A percentile compares a stretch with the other conserved stretches of the same genome.
phyloP scores from a whole-genome alignment of 73 alveolate genomes.

The Paramecium bursaria region DNA sequence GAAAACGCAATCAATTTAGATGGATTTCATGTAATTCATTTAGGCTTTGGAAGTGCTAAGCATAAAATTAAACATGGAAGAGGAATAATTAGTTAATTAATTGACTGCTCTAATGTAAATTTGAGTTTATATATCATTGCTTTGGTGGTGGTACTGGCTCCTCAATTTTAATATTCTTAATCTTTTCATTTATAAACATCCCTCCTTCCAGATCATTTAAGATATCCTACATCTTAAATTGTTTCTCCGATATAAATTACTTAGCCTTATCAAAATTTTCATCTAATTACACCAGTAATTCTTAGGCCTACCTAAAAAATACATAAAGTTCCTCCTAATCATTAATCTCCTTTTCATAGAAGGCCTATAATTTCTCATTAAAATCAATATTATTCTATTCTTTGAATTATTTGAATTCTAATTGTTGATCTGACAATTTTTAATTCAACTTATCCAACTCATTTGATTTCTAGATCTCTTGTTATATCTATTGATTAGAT shows the following conservation, averaged over 20 bases:
- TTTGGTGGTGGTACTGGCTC: neutral
- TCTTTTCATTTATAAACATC: neutral
- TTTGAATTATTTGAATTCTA: too few species aligned
- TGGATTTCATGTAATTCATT: slow-evolving; percentile 69
- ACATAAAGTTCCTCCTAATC: neutral
- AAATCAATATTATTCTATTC: neutral
- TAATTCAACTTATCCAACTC: too few species aligned
- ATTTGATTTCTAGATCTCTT: too few species aligned
- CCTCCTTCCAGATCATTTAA: neutral
- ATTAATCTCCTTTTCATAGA: neutral
- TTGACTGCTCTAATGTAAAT: too few species aligned
- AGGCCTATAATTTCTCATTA: too few species aligned
- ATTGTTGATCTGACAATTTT: too few species aligned
- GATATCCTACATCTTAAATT: neutral
- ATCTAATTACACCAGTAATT: neutral
- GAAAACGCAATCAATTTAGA: slow-evolving; percentile 7
- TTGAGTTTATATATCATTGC: neutral
- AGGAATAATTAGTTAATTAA: slow-evolving; percentile 1
- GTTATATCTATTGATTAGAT: too few species aligned
- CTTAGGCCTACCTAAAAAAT: too few species aligned
- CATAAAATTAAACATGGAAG: neutral
- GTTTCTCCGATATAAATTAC: neutral
- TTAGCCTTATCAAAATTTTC: neutral
- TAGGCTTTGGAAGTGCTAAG: slow-evolving; percentile 70
- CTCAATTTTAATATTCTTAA: neutral